Conservation (phyloP, 2,329 filamentous ascomycete species). For the Colletotrichum australisinense region DNA sequence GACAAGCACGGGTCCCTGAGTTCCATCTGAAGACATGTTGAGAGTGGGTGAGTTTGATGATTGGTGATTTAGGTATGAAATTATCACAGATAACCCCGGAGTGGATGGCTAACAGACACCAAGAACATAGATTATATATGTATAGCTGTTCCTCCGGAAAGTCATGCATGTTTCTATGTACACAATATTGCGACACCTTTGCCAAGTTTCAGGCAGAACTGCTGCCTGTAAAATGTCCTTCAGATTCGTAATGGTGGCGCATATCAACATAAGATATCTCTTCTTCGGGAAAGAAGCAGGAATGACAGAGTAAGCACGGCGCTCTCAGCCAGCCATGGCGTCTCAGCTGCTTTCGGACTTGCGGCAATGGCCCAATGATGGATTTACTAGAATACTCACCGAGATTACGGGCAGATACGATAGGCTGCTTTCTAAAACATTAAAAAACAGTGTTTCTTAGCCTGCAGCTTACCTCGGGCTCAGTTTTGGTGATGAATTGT, state of each 20-base stretch:
- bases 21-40: constrained; percentile 29
- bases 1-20: constrained; percentile 14
- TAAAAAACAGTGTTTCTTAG: neutral
- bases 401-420: neutral
- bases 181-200: neutral
- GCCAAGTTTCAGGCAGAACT: neutral
- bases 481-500: neutral
- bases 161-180: too few relatives aligned
- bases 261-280: neutral
- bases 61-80: neutral
- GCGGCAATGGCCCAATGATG: neutral
- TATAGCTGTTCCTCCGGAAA: too few relatives aligned
- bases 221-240: neutral
- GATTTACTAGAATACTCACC: neutral
- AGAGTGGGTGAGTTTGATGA: too few relatives aligned
- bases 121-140: neutral
- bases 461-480: neutral
- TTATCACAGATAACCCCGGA: too few relatives aligned
- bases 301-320: neutral
- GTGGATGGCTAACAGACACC: neutral
- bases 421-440: neutral
- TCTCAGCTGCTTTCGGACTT: neutral
- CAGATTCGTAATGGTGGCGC: neutral
- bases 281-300: neutral
- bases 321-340: constrained; percentile 5